phyloP scores from a whole-genome alignment of 164 flowering plant genomes.

The Vitis amurensis region DNA sequence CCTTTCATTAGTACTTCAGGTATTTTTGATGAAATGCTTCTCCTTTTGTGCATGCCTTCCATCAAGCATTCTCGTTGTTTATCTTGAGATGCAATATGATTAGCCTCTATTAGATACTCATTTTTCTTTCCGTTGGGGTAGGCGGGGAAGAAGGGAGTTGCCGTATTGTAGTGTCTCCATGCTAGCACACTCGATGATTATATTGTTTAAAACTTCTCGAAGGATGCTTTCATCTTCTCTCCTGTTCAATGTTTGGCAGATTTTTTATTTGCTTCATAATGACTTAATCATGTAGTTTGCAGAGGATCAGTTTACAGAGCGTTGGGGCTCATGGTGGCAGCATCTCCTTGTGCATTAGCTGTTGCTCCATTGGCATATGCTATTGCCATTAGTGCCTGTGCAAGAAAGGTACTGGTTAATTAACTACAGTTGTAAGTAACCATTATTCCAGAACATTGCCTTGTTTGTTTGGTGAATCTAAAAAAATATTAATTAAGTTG shows the following conservation, averaged over 20 bases:
- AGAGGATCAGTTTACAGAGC: conserved; percentile 98
- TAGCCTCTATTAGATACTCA: no score
- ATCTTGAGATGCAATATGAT: no score
- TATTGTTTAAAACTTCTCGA: neutral
- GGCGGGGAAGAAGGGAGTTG: no score
- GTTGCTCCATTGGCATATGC: conserved; percentile 98
- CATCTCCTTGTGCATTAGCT: conserved; percentile 99
- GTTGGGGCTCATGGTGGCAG: conserved; percentile 98
- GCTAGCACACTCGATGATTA: no score
- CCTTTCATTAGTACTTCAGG: conserved; percentile 88
- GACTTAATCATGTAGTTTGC: conserved; percentile 57
- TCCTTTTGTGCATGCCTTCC: neutral
- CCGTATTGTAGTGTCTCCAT: no score
- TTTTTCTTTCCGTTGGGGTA: no score
- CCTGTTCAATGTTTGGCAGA: neutral
- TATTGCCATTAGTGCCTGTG: conserved; percentile 94
- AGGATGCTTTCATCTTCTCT: neutral
- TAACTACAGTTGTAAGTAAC: conserved; percentile 5
- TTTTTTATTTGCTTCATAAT: no score
- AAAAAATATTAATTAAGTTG: no score
- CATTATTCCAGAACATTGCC: neutral
- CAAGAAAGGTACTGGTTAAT: conserved; percentile 70
- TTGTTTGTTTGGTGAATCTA: no score
- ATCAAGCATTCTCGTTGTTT: no score
- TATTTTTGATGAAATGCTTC: conserved; percentile 21